Conservation (phyloP, 2,329 filamentous ascomycete genomes). For the Neopestalotiopsis sp. region DNA sequence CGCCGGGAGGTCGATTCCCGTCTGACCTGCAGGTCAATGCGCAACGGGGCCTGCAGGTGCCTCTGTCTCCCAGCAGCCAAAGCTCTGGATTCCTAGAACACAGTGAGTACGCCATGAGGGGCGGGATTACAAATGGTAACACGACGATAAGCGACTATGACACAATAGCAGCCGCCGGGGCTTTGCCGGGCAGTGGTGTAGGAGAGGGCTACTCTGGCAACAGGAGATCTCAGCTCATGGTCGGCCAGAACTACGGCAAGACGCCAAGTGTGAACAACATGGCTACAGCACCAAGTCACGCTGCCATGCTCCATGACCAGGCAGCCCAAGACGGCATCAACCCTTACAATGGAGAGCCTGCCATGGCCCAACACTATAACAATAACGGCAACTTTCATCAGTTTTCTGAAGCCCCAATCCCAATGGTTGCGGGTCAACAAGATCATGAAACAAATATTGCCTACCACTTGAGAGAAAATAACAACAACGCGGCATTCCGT, state of each 20-base stretch:
- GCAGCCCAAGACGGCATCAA: slow-evolving; percentile 62
- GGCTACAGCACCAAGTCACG: slow-evolving; percentile 55
- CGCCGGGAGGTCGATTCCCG: slow-evolving; percentile 95
- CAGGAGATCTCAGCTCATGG: slow-evolving; percentile 25
- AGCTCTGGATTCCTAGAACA: slow-evolving; percentile 64
- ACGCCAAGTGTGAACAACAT: slow-evolving; percentile 50
- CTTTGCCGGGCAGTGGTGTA: slow-evolving; percentile 52
- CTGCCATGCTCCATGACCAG: slow-evolving; percentile 53
- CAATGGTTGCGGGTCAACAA: slow-evolving; percentile 23
- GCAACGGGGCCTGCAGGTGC: slow-evolving; percentile 78
- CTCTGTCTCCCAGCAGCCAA: slow-evolving; percentile 80
- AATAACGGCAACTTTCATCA: slow-evolving; percentile 18
- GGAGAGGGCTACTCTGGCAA: slow-evolving; percentile 38
- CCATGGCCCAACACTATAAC: slow-evolving; percentile 18
- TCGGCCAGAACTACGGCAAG: slow-evolving; percentile 48
- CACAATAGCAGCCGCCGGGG: slow-evolving; percentile 62
- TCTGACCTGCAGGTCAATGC: slow-evolving; percentile 87
- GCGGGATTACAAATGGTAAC: slow-evolving; percentile 24
- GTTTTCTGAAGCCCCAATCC: slow-evolving; percentile 26
- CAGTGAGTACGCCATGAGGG: slow-evolving; percentile 29
- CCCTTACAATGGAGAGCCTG: slow-evolving; percentile 44
- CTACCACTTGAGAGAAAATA: background rate
- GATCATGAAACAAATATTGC: slow-evolving; percentile 16
- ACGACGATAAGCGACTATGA: slow-evolving; percentile 53
- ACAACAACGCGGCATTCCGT: background rate